Evolutionary conservation across 306 rosid species (phyloP).

Genomic region (Vigna mungo): DNA sequence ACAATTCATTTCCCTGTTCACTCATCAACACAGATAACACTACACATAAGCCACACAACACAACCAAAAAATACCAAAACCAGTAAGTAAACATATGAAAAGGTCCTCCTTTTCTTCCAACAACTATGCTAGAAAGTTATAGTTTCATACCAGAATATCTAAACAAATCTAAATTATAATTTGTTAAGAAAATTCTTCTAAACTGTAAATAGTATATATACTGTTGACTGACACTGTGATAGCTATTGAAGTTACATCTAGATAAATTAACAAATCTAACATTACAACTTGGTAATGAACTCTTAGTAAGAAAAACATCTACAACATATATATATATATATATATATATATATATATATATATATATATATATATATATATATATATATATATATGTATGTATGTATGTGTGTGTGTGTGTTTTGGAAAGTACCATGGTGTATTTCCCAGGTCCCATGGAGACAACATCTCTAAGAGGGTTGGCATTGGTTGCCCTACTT

Average conservation of each 20-base stretch:
- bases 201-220: background rate
- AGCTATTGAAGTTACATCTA: background rate
- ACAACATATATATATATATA: too few relatives aligned
- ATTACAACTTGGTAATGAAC: background rate
- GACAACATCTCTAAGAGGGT: slow-evolving; percentile 76
- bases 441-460: slow-evolving; percentile 74
- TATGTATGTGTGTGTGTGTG: too few relatives aligned
- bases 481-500: slow-evolving; percentile 50
- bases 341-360: too few relatives aligned
- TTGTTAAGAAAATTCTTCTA: background rate
- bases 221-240: too few relatives aligned
- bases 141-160: background rate
- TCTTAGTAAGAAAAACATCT: background rate
- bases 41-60: background rate
- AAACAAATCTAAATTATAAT: background rate
- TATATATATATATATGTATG: too few relatives aligned
- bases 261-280: background rate
- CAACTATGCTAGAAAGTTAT: background rate
- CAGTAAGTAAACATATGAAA: background rate
- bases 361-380: too few relatives aligned
- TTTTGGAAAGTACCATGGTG: slow-evolving; percentile 71
- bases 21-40: slow-evolving; percentile 21
- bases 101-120: background rate
- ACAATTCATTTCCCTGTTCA: slow-evolving; percentile 72
- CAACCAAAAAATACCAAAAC: background rate